Conservation (phyloP, 192 early-diverging fungal genomes). For the Gryganskiella cystojenkinii region DNA sequence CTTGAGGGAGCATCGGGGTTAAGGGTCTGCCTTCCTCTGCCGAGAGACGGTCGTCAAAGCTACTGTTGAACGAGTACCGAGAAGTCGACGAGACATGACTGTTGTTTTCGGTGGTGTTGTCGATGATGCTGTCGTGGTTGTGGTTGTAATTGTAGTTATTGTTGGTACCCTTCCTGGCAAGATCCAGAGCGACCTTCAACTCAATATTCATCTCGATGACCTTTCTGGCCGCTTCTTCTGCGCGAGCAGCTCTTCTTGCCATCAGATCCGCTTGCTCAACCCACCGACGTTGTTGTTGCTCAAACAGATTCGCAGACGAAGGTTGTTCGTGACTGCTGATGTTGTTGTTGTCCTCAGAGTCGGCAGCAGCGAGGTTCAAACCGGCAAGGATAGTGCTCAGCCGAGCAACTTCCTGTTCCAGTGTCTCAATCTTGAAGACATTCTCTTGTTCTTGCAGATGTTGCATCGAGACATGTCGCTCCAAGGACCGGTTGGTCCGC, state of each 20-base stretch:
- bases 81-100: neutral
- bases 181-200: conserved; percentile 21
- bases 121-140: neutral
- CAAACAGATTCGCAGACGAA: conserved; percentile 8
- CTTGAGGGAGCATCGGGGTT: no score
- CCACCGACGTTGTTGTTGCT: conserved; percentile 41
- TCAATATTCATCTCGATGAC: conserved; percentile 21
- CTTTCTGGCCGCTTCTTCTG: conserved; percentile 20
- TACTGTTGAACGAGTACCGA: no score
- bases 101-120: conserved; percentile 4
- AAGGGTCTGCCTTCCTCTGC: no score
- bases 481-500: conserved; percentile 30
- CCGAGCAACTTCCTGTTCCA: conserved; percentile 18
- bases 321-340: conserved; percentile 1
- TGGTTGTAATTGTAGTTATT: no score
- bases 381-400: conserved; percentile 3
- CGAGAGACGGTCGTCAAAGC: no score
- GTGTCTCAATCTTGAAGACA: conserved; percentile 23
- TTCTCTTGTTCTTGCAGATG: conserved; percentile 38
- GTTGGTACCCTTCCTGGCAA: conserved; percentile 13
- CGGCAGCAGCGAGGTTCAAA: neutral
- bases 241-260: conserved; percentile 12
- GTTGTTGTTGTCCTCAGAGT: neutral
- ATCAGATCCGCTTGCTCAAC: conserved; percentile 33
- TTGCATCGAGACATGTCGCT: conserved; percentile 41